Conservation (phyloP, 352 stramenopile genomes). For the Globisporangium orthogonon region DNA sequence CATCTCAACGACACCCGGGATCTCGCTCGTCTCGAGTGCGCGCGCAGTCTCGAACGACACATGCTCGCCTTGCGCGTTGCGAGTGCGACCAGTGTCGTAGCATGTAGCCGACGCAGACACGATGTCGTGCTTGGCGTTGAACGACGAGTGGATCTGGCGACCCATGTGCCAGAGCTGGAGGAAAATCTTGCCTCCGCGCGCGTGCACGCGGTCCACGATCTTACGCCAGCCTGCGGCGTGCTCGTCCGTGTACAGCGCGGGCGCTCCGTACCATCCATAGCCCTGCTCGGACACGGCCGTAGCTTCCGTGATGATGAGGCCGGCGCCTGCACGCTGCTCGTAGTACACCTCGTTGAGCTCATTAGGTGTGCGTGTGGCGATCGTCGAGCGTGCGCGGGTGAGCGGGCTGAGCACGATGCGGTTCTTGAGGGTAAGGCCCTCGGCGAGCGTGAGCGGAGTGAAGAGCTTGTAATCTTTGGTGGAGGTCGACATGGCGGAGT, state of each 20-base stretch:
- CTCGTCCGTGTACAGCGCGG: constrained; percentile 18
- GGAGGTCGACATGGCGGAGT: not conserved
- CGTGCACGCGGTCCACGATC: too few species aligned
- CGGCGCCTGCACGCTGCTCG: constrained; percentile 14
- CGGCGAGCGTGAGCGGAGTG: constrained; percentile 5
- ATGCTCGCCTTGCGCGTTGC: too few species aligned
- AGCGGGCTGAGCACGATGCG: constrained; percentile 1
- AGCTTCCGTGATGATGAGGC: constrained; percentile 27
- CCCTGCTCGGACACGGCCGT: constrained; percentile 7
- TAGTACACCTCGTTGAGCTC: constrained; percentile 36
- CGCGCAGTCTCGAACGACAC: too few species aligned
- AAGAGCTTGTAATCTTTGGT: constrained; percentile 7
- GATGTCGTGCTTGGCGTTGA: constrained; percentile 10
- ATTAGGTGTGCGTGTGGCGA: not conserved
- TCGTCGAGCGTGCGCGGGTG: constrained; percentile 2
- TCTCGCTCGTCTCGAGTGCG: too few species aligned
- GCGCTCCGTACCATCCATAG: constrained; percentile 14
- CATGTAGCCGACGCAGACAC: constrained; percentile 21
- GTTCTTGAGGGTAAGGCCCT: constrained; percentile 7
- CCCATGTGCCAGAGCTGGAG: constrained; percentile 65
- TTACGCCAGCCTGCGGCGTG: too few species aligned
- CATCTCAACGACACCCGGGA: too few species aligned
- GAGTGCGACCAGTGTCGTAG: constrained; percentile 8
- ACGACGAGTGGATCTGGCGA: constrained; percentile 29
- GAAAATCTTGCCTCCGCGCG: constrained; percentile 34